Conservation (phyloP, 768 basidiomycete genomes). For the Trametes elegans region DNA sequence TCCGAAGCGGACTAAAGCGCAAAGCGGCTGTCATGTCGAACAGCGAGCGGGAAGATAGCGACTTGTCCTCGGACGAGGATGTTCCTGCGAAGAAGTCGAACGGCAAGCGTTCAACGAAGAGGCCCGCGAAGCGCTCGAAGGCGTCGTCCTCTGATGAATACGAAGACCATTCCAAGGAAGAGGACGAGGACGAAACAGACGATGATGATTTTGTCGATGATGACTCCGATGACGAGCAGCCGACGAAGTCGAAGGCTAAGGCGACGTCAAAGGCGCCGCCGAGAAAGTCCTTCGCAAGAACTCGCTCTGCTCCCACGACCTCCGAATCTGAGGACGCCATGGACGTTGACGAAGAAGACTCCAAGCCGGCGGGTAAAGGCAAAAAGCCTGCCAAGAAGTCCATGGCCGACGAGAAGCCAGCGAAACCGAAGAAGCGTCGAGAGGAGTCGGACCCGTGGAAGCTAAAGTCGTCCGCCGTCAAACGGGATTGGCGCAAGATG, state of each 20-base stretch:
- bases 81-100: constrained; percentile 13
- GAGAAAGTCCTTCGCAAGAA: constrained; percentile 12
- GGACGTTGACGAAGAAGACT: constrained; percentile 25
- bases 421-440: constrained; percentile 60
- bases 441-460: constrained; percentile 77
- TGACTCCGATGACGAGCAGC: constrained; percentile 19
- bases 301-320: constrained; percentile 16
- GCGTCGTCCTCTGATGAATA: constrained; percentile 20
- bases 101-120: constrained; percentile 11
- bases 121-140: constrained; percentile 20
- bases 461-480: constrained; percentile 57
- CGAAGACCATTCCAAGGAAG: constrained; percentile 19
- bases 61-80: constrained; percentile 13
- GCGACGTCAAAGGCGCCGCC: constrained; percentile 23
- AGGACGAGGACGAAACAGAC: constrained; percentile 24
- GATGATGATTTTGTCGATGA: constrained; percentile 20
- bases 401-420: constrained; percentile 35
- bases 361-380: constrained; percentile 17
- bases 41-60: constrained; percentile 46
- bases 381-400: constrained; percentile 39
- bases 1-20: constrained; percentile 33
- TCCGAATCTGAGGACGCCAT: constrained; percentile 22
- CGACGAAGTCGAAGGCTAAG: constrained; percentile 33
- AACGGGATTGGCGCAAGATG: constrained; percentile 76
- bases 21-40: constrained; percentile 50